Evolutionary conservation across 2,329 filamentous ascomycete species (phyloP).

Genomic region (Ceratocystis albifundus): DNA sequence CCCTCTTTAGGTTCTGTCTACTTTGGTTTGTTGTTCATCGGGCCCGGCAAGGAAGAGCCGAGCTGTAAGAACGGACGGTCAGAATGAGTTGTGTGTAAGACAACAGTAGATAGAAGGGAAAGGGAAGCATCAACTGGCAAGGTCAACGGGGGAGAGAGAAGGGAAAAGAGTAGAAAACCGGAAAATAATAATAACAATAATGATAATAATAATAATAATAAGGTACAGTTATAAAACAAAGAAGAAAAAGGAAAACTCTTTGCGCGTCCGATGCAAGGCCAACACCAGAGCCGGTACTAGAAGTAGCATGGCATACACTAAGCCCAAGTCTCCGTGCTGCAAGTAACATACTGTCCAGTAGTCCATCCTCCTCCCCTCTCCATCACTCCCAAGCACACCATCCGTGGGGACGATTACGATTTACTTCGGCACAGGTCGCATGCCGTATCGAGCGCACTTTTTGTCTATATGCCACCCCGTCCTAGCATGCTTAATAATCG

Average conservation of each 20-base stretch:
- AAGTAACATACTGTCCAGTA: not conserved
- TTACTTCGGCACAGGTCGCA: conserved; percentile 1
- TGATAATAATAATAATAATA: not conserved
- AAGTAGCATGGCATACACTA: too few relatives aligned
- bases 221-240: not conserved
- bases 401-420: conserved; percentile 11
- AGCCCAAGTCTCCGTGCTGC: too few relatives aligned
- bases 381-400: conserved; percentile 11
- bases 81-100: not conserved
- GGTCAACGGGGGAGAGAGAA: not conserved
- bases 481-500: not conserved
- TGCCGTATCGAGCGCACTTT: conserved; percentile 9
- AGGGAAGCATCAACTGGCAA: not conserved
- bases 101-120: not conserved
- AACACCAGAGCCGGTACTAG: too few relatives aligned
- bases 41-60: conserved; percentile 7
- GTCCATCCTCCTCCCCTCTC: not conserved
- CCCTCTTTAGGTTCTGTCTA: not conserved
- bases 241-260: not conserved
- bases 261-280: too few relatives aligned
- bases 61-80: not conserved
- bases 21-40: not conserved
- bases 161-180: not conserved
- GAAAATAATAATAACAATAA: not conserved
- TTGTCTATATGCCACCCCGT: not conserved